Evolutionary conservation across 106 monocot genomes (phyloP).

Genomic region (Dioscorea dumetorum): DNA sequence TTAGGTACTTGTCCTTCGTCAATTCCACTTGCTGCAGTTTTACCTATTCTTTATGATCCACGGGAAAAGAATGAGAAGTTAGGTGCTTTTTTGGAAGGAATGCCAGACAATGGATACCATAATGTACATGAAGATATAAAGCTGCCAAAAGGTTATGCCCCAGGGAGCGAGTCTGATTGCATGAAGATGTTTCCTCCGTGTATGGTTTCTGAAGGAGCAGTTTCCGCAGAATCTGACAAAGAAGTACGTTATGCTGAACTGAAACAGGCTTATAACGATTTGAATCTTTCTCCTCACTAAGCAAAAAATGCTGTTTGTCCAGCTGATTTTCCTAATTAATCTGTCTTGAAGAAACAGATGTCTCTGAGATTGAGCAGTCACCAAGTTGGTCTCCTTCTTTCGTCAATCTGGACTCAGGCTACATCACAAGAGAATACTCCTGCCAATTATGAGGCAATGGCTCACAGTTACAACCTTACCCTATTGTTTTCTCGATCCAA

Average conservation of each 20-base stretch:
- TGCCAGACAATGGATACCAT: constrained; percentile 4
- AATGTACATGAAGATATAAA: constrained; percentile 9
- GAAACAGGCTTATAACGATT: not conserved
- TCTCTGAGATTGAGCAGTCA: constrained; percentile 69
- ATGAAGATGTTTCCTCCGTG: not conserved
- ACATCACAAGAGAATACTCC: constrained; percentile 61
- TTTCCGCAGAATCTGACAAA: constrained; percentile 19
- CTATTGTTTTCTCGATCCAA: constrained; percentile 53
- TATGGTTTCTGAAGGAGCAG: constrained; percentile 7
- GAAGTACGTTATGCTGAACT: constrained; percentile 28
- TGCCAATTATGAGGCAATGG: constrained; percentile 82
- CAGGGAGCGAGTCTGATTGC: constrained; percentile 3
- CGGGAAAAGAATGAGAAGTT: constrained; percentile 2
- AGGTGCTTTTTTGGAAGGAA: constrained; percentile 13
- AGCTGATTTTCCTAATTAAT: not conserved
- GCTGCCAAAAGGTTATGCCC: constrained; percentile 2
- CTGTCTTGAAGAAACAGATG: constrained; percentile 38
- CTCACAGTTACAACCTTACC: constrained; percentile 62
- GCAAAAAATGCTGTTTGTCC: not conserved
- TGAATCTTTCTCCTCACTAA: not conserved
- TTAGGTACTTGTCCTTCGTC: constrained; percentile 48
- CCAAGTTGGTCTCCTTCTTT: constrained; percentile 79
- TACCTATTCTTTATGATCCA: constrained; percentile 24
- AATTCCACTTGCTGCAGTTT: constrained; percentile 23
- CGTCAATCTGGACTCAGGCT: constrained; percentile 80